phyloP scores from a whole-genome alignment of 805 yeast genomes.

The Saccharomycopsis amapae region DNA sequence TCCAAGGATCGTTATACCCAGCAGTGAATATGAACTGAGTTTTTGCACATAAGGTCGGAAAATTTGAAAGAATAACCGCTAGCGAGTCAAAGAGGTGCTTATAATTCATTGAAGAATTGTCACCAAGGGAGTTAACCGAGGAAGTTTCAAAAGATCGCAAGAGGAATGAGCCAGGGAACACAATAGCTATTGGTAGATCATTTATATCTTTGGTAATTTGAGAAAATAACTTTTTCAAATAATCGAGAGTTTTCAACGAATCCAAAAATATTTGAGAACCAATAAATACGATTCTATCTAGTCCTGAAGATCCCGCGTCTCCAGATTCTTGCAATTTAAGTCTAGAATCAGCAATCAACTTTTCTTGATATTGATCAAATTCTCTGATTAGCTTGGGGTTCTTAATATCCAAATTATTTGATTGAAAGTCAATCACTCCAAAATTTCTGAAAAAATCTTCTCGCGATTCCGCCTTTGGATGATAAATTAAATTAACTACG shows the following conservation, averaged over 20 bases:
- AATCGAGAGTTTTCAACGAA: constrained; percentile 49
- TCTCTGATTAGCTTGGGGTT: constrained; percentile 4
- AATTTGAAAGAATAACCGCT: constrained; percentile 56
- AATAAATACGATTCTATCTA: constrained; percentile 55
- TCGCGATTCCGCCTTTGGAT: constrained; percentile 83
- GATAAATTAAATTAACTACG: constrained; percentile 68
- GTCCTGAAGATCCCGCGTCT: background rate
- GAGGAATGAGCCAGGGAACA: constrained; percentile 76
- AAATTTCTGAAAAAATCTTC: constrained; percentile 57
- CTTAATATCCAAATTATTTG: constrained; percentile 8
- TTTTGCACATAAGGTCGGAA: constrained; percentile 42
- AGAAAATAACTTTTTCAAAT: constrained; percentile 54
- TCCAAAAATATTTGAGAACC: constrained; percentile 74
- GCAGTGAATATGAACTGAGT: constrained; percentile 72
- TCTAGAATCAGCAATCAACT: constrained; percentile 2
- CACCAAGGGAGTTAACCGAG: constrained; percentile 43
- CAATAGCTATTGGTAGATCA: constrained; percentile 53
- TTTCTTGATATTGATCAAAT: background rate
- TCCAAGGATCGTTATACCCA: constrained; percentile 94
- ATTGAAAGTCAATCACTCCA: constrained; percentile 67
- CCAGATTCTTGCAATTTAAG: background rate
- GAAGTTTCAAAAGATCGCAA: constrained; percentile 58
- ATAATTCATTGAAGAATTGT: constrained; percentile 47
- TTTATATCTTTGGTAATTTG: constrained; percentile 43
- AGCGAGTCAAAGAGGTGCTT: constrained; percentile 67